Conservation (phyloP, 2,329 filamentous ascomycete species). For the Graphilbum fragrans region DNA sequence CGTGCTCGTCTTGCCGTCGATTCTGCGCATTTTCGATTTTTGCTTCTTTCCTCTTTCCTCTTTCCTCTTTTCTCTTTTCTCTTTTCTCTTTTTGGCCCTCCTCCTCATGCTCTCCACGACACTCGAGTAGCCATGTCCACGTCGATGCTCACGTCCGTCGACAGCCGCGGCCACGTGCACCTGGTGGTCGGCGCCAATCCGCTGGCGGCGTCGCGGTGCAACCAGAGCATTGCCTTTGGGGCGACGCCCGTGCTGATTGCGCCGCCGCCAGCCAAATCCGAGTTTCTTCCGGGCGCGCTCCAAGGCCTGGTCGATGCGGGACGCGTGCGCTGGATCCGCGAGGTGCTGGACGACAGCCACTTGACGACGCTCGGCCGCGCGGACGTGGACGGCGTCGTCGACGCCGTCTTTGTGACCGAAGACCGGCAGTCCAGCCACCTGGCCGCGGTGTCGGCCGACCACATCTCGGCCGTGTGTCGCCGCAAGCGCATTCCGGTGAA, state of each 20-base stretch:
- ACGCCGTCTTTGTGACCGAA: constrained; percentile 79
- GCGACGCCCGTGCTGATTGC: constrained; percentile 71
- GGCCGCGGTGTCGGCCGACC: constrained; percentile 18
- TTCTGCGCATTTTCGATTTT: too few species aligned
- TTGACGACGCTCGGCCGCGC: constrained; percentile 65
- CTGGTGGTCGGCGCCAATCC: constrained; percentile 79
- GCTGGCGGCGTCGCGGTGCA: constrained; percentile 73
- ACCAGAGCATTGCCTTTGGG: constrained; percentile 68
- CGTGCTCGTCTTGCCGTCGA: too few species aligned
- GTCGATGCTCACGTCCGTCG: constrained; percentile 59
- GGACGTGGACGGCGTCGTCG: constrained; percentile 67
- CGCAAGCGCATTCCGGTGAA: constrained; percentile 83
- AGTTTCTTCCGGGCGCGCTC: constrained; percentile 34
- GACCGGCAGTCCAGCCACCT: background rate
- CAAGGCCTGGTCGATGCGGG: constrained; percentile 54
- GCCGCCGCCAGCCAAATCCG: constrained; percentile 28
- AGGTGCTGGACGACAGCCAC: constrained; percentile 58
- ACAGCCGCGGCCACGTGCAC: constrained; percentile 62
- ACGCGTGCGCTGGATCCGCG: constrained; percentile 52
- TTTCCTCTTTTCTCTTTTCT: too few species aligned
- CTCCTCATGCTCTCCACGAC: too few species aligned
- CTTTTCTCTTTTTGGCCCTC: too few species aligned
- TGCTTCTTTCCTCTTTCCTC: too few species aligned
- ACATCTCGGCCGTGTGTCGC: constrained; percentile 64
- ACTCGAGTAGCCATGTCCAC: too few species aligned